phyloP scores from a whole-genome alignment of 306 rosid species.

The Prinsepia uniflora region DNA sequence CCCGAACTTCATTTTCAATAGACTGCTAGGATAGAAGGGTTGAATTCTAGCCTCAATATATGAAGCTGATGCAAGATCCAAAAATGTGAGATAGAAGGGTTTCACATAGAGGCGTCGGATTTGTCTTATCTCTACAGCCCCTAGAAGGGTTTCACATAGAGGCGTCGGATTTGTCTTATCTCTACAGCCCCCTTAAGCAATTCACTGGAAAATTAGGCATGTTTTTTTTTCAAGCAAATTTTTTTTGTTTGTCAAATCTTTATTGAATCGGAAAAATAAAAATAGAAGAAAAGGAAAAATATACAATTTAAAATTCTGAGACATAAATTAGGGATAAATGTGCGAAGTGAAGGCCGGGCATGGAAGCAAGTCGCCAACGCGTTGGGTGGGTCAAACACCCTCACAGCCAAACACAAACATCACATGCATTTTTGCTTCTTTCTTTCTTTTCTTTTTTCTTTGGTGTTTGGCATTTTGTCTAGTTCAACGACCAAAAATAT shows the following conservation, averaged over 20 bases:
- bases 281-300: neutral
- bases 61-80: no score
- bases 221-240: neutral
- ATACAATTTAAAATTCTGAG: neutral
- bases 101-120: no score
- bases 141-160: no score
- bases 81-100: no score
- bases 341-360: neutral
- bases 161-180: no score
- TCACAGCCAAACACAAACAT: slow-evolving; percentile 1
- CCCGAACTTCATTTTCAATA: no score
- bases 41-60: no score
- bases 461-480: neutral
- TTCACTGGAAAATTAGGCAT: neutral
- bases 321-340: neutral
- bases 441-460: neutral
- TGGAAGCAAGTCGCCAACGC: neutral
- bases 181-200: no score
- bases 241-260: neutral
- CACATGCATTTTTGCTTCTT: neutral
- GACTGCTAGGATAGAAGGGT: no score
- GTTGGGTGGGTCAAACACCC: slow-evolving; percentile 19
- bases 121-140: no score
- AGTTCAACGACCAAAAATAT: neutral
- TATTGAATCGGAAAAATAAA: neutral